Percentiles rank a stretch among this genome's conserved stretches.
phyloP scores from a whole-genome alignment of 192 early-diverging fungal species.

The Backusella psychrophila region DNA sequence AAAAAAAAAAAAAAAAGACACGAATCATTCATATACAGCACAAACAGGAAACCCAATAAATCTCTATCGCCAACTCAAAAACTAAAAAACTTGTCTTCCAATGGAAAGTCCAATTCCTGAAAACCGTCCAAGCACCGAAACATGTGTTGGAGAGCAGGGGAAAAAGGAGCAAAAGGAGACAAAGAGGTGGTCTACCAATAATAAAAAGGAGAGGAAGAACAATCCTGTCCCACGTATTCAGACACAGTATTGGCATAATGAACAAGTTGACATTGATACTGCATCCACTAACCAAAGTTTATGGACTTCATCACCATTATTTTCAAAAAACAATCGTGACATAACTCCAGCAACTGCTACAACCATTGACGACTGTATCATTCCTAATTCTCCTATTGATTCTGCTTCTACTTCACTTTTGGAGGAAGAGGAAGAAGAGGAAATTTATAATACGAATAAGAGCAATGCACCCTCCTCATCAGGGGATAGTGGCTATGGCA shows the following conservation, averaged over 20 bases:
- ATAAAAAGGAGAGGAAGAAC: not conserved
- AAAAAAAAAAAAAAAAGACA: not conserved
- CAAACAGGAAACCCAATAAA: not conserved
- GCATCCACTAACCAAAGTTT: not conserved
- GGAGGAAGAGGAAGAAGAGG: not conserved
- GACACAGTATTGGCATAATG: not conserved
- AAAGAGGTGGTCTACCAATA: conserved; percentile 2
- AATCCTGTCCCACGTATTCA: not conserved
- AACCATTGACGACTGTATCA: not conserved
- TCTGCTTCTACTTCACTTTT: not conserved
- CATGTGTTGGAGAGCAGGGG: conserved; percentile 7
- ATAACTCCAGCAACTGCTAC: not conserved
- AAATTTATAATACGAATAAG: not conserved
- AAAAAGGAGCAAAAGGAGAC: conserved; percentile 3
- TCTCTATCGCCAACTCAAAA: not conserved
- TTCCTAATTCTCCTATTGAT: not conserved
- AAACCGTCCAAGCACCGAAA: conserved; percentile 3
- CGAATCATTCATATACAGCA: not conserved
- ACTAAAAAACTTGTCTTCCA: not conserved
- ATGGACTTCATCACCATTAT: not conserved
- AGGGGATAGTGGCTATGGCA: conserved; percentile 18
- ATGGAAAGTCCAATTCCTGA: not conserved
- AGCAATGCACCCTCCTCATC: conserved; percentile 13
- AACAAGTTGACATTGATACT: not conserved
- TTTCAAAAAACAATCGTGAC: not conserved